Percentiles rank a stretch among this genome's conserved stretches.
Conservation (phyloP, 2,329 filamentous ascomycete species). For the Verticillium nonalfalfae region DNA sequence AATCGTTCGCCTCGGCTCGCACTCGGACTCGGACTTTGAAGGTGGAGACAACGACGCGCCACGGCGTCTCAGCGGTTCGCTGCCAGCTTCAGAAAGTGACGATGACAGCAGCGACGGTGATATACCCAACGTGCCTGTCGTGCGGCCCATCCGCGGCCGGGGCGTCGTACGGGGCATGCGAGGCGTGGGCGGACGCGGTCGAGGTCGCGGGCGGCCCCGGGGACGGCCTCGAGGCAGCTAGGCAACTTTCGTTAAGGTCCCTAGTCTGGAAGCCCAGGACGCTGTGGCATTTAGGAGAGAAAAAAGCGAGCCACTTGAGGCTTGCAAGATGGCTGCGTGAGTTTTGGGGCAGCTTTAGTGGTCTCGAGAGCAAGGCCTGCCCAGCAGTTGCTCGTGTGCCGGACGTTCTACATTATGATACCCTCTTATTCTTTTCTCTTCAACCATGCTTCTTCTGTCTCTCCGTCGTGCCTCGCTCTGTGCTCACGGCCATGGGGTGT, state of each 20-base stretch:
- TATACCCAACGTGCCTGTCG: neutral
- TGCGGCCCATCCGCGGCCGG: neutral
- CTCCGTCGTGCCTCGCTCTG: no score
- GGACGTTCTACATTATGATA: no score
- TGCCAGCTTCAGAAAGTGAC: constrained; percentile 6
- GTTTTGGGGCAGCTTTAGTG: no score
- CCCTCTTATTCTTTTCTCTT: no score
- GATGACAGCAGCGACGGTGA: constrained; percentile 6
- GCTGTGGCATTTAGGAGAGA: neutral
- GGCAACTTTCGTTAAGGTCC: neutral
- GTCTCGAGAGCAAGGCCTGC: no score
- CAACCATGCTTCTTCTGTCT: no score
- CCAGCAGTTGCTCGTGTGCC: no score
- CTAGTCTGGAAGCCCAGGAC: neutral
- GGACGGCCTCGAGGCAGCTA: neutral
- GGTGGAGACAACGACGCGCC: neutral
- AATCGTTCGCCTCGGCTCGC: constrained; percentile 8
- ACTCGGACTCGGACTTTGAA: constrained; percentile 7
- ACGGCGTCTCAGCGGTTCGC: constrained; percentile 1
- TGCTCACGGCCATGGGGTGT: no score
- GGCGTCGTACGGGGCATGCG: constrained; percentile 3
- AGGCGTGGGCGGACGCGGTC: constrained; percentile 4
- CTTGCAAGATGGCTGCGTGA: no score
- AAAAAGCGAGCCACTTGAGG: neutral
- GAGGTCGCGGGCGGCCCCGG: neutral